Evolutionary conservation across 208 protist genomes (phyloP), one percentile per base, ranked within the genome.

Genomic region (Trypanosoma vivax): DNA sequence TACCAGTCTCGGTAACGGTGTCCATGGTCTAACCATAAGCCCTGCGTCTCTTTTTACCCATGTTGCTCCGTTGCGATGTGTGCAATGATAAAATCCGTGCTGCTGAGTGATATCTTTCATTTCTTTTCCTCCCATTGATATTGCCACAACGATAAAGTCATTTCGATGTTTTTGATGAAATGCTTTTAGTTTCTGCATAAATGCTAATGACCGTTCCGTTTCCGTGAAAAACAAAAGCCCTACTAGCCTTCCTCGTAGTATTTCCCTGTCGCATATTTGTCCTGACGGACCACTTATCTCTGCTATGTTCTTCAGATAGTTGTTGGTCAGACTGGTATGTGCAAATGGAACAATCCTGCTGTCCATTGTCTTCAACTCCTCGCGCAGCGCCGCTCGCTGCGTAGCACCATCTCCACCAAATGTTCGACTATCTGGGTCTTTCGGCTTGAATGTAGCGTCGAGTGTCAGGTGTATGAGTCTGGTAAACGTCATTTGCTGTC

Each of bases 31-130:
- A 18, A 79, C 31, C 64, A 72, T 70, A 14, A 92, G 19, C 5
- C 81, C 81, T 11, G 68, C 46, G 50, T 92, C 85, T 11, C 81
- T 65, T 58, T 50, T 42, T 55, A 92, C 75, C 81, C 76, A 88
- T 43, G 69, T 78, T 29, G 75, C 81, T 13, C 85, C 85, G 41
- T 89, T 58, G 24, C 76, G 75, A 50, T 89, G 81, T 3, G 66
- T 73, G 55, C 73, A 80, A 52, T 92, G 85, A 51, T 76, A 90
- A 57, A 92, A 92, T 55, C 85, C 85, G 29, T 78, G 69, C n/a
- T 61, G 49, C 7, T 70, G 66, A 27, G 81, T 77, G 9, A 84
- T 42, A 51, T 88, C 73, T 42, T 70, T 60, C 78, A 88, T 88
- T 57, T 89, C 75, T 59, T 80, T 83, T 16, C 49, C 56, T 2